phyloP scores from a whole-genome alignment of 768 basidiomycete genomes.

The Crepidotus variabilis region DNA sequence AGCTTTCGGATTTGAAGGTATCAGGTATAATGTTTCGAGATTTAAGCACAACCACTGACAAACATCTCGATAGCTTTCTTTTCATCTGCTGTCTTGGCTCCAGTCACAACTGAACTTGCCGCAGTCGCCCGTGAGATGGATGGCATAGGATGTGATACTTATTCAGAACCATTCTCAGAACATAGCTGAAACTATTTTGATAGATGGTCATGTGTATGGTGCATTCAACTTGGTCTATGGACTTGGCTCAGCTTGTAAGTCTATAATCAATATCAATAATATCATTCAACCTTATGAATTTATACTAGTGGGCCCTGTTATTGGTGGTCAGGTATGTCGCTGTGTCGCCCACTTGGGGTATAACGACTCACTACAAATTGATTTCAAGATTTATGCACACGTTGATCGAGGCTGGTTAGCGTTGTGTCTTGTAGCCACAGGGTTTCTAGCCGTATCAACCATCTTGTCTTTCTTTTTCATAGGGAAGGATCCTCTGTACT shows the following conservation, averaged over 20 bases:
- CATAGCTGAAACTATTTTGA: not conserved
- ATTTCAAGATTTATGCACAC: constrained; percentile 55
- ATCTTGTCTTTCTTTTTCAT: constrained; percentile 40
- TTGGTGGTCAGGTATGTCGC: constrained; percentile 58
- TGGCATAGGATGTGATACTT: constrained; percentile 63
- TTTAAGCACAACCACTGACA: not conserved
- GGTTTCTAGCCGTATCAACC: constrained; percentile 34
- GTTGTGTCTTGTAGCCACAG: constrained; percentile 46
- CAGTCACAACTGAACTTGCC: constrained; percentile 66
- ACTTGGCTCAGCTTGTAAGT: constrained; percentile 56
- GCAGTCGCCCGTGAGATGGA: constrained; percentile 49
- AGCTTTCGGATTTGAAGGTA: constrained; percentile 52
- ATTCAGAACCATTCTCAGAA: not conserved
- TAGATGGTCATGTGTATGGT: constrained; percentile 74
- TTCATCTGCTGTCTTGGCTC: constrained; percentile 53
- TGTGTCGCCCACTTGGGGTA: constrained; percentile 1
- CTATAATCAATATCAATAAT: not conserved
- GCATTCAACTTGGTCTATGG: constrained; percentile 73
- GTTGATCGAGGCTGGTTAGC: constrained; percentile 55
- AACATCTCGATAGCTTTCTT: constrained; percentile 48
- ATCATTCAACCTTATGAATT: constrained; percentile 2
- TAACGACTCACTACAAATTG: constrained; percentile 1
- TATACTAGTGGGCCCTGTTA: constrained; percentile 57
- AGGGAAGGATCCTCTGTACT: constrained; percentile 41
- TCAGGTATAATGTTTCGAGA: constrained; percentile 12